Base-by-base conservation (phyloP, 192 early-diverging fungal genomes). In the Linnemannia schmuckeri region DNA sequence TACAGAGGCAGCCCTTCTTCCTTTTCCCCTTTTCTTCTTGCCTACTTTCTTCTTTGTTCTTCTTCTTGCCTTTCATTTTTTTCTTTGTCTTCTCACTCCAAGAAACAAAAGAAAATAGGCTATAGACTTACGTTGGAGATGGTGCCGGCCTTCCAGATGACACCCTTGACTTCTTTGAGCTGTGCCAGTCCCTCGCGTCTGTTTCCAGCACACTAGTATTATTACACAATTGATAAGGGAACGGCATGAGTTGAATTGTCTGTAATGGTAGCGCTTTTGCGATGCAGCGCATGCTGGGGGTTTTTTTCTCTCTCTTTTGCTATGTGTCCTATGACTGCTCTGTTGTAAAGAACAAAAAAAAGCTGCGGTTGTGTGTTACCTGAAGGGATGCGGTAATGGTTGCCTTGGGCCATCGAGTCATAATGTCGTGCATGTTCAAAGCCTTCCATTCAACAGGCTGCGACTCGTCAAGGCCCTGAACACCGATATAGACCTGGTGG, bases 81-180 rank as follows among this genome's bases (percentile, higher is more conserved):
- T 41, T 41, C 6, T 41, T 17, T 57, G 33, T 12, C n/a, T 61
- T n/a, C n/a, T 61, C 75, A 66, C 13, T 57, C 7, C 8, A 44
- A 1, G 30, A 35, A 41, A 8, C 18, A 61, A 30, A 30, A 33
- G 4, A 52, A 42, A 72, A 40, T 20, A n/a, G 24, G 37, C 37
- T 37, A 37, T 37, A 49, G 40, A 49, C 74, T 89, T 71, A 96
- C 93, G 72, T 94, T 97, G 57, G 92, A 90, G 72, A 96, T 96
- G 35, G 95, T 95, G 35, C 96, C 96, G 9, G 92, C 90, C 15
- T 91, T 91, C 96, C 96, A 97, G 57, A 93, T 95, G 52, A 97
- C 92, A 41, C 96, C 96, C 71, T 95, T 96, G 74, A 95, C 94
- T 3, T 93, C 91, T 78, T 95, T 96, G 82, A 93, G 91, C 49